Base-by-base conservation (phyloP, 768 basidiomycete species). In the Boletus subcaerulescens region DNA sequence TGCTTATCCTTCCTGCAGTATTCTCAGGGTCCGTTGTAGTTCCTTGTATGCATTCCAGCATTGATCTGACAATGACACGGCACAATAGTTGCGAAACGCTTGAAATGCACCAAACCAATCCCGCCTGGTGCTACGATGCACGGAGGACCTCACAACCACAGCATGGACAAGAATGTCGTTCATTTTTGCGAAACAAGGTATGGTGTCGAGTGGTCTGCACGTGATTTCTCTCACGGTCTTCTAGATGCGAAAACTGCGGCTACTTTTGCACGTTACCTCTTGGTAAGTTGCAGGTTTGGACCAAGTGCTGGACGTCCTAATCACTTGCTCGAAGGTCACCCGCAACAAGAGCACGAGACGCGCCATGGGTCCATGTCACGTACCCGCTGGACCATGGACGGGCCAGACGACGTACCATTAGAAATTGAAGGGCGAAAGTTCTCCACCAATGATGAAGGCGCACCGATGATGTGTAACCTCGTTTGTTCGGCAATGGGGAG, bases 381-480 rank as follows among this genome's bases (percentile, higher is more conserved):
- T 52, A 79, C 81, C 0, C 72, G 73, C 40, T 86, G 85, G 85
- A 71, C 77, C 1, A 62, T 85, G 4, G 81, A 84, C 48, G 79
- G 79, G 1, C 75, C 76, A 2, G 78, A 82, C 8, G 80, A 75
- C 15, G 74, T 72, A 2, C 65, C 70, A 2, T 52, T 84, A 0
- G 85, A 86, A 57, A 67, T 85, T 3, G 76, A 79, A 53, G 84
- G 84, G 3, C 77, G 76, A 52, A 79, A 74, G 55, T 86, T 83
- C 62, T 80, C 75, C 13, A 58, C 77, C 0, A 74, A 76, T 22
- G 81, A 83, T 48, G 79, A 81, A 41, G 83, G 84, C 9, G 83
- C 81, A 0, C 84, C 84, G 0, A 81, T 85, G 80, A 74, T 85
- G 73, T 86, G 85, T 60, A 84, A 75, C 44, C 71, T 84, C 18